Evolutionary conservation across 2,329 filamentous ascomycete genomes (phyloP).

Genomic region (Aureobasidium melanogenum): DNA sequence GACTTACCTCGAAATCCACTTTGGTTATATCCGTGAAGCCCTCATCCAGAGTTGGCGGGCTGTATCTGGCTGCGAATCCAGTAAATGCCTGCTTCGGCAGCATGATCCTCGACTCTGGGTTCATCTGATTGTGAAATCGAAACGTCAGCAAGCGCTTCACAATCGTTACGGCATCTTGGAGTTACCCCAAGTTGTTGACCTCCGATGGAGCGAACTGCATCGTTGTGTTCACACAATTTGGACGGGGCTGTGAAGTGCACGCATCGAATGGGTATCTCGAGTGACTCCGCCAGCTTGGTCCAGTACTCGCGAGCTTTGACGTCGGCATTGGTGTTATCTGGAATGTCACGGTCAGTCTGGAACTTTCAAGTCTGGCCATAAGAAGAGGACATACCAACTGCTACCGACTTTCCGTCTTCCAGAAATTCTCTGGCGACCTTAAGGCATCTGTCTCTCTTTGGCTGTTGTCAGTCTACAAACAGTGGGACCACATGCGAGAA

Average conservation of each 20-base stretch:
- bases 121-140: slow-evolving; percentile 46
- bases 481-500: too few species aligned
- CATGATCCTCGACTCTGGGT: slow-evolving; percentile 67
- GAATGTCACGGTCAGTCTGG: not conserved
- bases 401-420: slow-evolving; percentile 58
- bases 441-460: slow-evolving; percentile 54
- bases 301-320: slow-evolving; percentile 67
- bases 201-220: slow-evolving; percentile 62
- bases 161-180: not conserved
- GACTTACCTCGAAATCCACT: slow-evolving; percentile 59
- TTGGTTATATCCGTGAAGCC: slow-evolving; percentile 74
- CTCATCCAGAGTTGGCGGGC: slow-evolving; percentile 61
- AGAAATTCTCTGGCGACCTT: slow-evolving; percentile 62
- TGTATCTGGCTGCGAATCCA: slow-evolving; percentile 63
- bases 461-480: slow-evolving; percentile 22
- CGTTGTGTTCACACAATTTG: slow-evolving; percentile 74
- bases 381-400: slow-evolving; percentile 54
- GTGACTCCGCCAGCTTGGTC: slow-evolving; percentile 63
- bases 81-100: slow-evolving; percentile 76
- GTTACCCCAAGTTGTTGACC: not conserved
- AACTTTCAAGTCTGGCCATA: too few species aligned
- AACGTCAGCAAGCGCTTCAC: slow-evolving; percentile 7
- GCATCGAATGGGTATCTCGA: slow-evolving; percentile 69
- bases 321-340: slow-evolving; percentile 95
- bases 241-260: slow-evolving; percentile 70